Base-by-base conservation (phyloP, 2,329 filamentous ascomycete species). In the Cercospora nicotianae region DNA sequence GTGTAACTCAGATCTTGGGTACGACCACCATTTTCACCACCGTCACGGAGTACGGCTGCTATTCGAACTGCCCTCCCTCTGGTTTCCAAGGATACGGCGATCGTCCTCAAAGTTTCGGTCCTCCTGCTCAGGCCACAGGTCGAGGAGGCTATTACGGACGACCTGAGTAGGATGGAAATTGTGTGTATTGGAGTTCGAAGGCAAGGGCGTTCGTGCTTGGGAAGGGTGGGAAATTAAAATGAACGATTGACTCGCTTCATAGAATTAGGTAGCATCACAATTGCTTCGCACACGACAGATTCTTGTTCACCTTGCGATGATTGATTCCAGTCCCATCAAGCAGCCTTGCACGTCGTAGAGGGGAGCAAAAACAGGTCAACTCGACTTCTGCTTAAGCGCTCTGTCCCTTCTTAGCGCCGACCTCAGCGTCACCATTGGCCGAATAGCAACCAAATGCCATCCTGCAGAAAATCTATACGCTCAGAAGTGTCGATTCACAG, bases 1-100 rank as follows among this genome's bases (percentile, higher is more conserved):
- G 71, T 64, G 70, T 70, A 23, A 73, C 68, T 20, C 70, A 68
- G 60, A 70, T 67, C 42, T 51, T 71, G 48, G 72, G 71, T 28
- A 74, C 72, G 20, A 73, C 69, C 3, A 74, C 72, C 26, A 71
- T 74, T 18, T 73, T 66, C 55, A 69, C 62, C 12, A 74, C 72
- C 3, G 60, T 69, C 42, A 74, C 72, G 16, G 55, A 68, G 31
- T 72, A 63, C 18, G 72, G 69, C 28, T 74, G 72, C 55, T 71
- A 69, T 33, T 63, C 64, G 18, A 69, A 69, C 31, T 74, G 72
- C 18, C 65, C 68, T 6, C 66, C 69, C n/a, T 57, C 36, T 12
- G 57, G 45, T 2, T 67, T 64, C 23, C 67, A 65, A 8, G 67
- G 64, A 5, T 69, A 67, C 31, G 65, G 67, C 16, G 42, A 48